phyloP scores from a whole-genome alignment of 1,284 basidiomycete genomes.

The Puccinia coronata region DNA sequence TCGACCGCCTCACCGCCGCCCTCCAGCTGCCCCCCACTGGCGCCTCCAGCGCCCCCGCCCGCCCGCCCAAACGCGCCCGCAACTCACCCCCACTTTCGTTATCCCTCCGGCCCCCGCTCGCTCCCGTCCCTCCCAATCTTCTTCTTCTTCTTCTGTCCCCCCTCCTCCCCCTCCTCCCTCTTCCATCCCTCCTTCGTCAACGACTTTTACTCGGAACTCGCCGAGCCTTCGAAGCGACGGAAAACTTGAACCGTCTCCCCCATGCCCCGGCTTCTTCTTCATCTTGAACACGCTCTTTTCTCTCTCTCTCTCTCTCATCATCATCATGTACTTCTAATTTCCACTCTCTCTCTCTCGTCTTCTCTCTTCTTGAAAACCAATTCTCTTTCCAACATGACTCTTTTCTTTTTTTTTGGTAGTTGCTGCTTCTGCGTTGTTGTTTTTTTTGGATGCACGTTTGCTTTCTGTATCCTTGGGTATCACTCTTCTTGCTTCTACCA shows the following conservation, averaged over 20 bases:
- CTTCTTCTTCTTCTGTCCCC: too few species aligned
- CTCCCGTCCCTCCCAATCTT: neutral
- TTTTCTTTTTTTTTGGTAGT: too few species aligned
- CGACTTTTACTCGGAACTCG: neutral
- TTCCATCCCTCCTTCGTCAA: conserved; percentile 13
- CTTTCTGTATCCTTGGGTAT: too few species aligned
- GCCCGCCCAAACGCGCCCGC: neutral
- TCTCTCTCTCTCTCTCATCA: neutral
- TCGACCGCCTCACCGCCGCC: neutral
- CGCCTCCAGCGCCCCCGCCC: neutral
- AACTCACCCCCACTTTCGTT: neutral
- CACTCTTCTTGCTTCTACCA: too few species aligned
- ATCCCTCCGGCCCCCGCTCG: neutral
- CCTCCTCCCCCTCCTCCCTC: too few species aligned
- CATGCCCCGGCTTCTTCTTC: neutral
- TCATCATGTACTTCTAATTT: neutral
- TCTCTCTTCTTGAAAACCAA: too few species aligned
- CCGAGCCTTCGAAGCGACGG: neutral
- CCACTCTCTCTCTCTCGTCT: neutral
- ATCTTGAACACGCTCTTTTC: neutral
- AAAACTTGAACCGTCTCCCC: neutral
- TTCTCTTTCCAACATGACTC: too few species aligned
- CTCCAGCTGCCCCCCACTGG: neutral
- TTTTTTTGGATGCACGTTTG: too few species aligned
- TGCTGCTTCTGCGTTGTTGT: too few species aligned